These are phyloP conservation scores for Oryza coarctata DNA, from an alignment of 176 grass and related monocot genomes.

Conservation along the genomic window DNA sequence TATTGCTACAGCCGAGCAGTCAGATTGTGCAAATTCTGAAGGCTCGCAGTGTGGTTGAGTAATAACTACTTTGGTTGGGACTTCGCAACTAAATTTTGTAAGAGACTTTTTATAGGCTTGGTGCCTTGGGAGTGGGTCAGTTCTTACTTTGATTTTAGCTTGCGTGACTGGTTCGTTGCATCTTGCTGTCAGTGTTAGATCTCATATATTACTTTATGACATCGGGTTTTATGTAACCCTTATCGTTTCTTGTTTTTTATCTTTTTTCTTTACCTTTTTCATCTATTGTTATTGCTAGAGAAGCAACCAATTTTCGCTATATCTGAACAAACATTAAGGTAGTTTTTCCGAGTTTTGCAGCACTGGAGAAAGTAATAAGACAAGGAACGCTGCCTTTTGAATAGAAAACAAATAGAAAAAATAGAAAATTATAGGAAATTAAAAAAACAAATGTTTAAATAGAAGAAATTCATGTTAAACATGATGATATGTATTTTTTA, in stretches of 20 bases:
- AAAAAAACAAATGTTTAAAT: too few relatives aligned
- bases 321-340: constrained; percentile 29
- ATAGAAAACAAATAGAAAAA: too few relatives aligned
- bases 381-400: too few relatives aligned
- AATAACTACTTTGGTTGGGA: constrained; percentile 4
- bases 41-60: background rate
- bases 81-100: constrained; percentile 14
- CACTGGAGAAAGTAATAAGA: constrained; percentile 48
- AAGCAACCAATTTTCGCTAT: constrained; percentile 32
- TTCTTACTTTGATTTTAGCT: constrained; percentile 26
- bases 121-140: background rate
- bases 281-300: constrained; percentile 30
- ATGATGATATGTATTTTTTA: too few relatives aligned
- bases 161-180: constrained; percentile 27
- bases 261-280: background rate
- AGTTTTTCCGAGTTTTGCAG: background rate
- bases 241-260: background rate
- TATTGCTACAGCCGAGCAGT: constrained; percentile 13
- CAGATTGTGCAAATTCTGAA: constrained; percentile 9
- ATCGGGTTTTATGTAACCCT: constrained; percentile 33
- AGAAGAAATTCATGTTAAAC: too few relatives aligned
- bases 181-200: constrained; percentile 15
- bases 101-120: background rate
- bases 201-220: constrained; percentile 25
- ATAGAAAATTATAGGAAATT: too few relatives aligned